Conservation (phyloP, 129 eudicot genomes). For the Lactuca sativa region DNA sequence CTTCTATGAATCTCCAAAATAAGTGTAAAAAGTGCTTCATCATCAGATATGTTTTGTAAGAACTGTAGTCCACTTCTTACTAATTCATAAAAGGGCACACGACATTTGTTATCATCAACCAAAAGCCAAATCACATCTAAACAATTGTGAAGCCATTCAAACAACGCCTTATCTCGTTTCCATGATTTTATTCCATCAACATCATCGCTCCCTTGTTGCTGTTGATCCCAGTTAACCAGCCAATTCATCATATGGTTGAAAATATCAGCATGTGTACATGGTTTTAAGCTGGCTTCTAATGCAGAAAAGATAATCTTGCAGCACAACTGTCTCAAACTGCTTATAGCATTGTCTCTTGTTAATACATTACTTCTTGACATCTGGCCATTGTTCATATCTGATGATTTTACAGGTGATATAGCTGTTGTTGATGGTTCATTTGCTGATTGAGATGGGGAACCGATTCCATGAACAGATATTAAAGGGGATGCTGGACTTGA, state of each 20-base stretch:
- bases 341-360: constrained; percentile 67
- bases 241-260: constrained; percentile 87
- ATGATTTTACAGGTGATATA: constrained; percentile 64
- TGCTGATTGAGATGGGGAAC: constrained; percentile 89
- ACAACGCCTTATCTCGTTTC: constrained; percentile 74
- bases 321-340: constrained; percentile 86
- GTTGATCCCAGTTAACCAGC: constrained; percentile 93
- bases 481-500: constrained; percentile 92
- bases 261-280: constrained; percentile 82
- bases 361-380: constrained; percentile 47
- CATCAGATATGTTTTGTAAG: constrained; percentile 89
- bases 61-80: constrained; percentile 85
- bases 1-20: constrained; percentile 92
- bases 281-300: constrained; percentile 75
- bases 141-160: constrained; percentile 89
- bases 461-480: constrained; percentile 81
- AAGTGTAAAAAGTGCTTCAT: constrained; percentile 90
- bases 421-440: constrained; percentile 71
- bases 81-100: constrained; percentile 92
- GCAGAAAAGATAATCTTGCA: constrained; percentile 84
- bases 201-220: constrained; percentile 73
- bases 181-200: constrained; percentile 60
- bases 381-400: constrained; percentile 50
- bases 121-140: constrained; percentile 92
- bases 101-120: constrained; percentile 87